phyloP scores from a whole-genome alignment of 2,329 filamentous ascomycete species.

The Septoria petroselini region DNA sequence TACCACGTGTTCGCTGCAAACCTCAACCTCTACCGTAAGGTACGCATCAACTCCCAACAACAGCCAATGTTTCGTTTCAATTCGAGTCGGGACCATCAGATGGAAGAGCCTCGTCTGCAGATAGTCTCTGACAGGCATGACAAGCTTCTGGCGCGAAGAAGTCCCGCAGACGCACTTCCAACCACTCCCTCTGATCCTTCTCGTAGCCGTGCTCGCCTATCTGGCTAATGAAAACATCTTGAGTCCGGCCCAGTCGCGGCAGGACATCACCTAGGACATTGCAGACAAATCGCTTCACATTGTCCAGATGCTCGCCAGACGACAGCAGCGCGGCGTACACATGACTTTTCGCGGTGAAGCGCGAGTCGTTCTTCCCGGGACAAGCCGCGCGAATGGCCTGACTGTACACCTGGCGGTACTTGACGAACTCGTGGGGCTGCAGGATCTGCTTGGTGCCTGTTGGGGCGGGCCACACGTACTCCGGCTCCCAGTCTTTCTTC shows the following conservation, averaged over 20 bases:
- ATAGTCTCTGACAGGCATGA: not conserved
- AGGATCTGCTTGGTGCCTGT: slow-evolving; percentile 3
- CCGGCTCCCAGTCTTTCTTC: slow-evolving; percentile 18
- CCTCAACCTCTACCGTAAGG: too few relatives aligned
- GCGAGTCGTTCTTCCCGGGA: slow-evolving; percentile 10
- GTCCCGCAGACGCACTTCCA: slow-evolving; percentile 13
- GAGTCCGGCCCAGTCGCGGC: slow-evolving; percentile 10
- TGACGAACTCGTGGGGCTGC: slow-evolving; percentile 18
- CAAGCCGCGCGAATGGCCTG: slow-evolving; percentile 20
- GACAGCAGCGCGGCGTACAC: slow-evolving; percentile 19
- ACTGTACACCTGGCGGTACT: slow-evolving; percentile 21
- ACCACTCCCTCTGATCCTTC: slow-evolving; percentile 18
- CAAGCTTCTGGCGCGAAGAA: slow-evolving; percentile 19
- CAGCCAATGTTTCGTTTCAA: not conserved
- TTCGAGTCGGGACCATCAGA: not conserved
- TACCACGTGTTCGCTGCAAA: too few relatives aligned
- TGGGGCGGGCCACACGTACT: slow-evolving; percentile 18
- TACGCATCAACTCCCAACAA: too few relatives aligned
- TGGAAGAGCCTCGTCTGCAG: not conserved
- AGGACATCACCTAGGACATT: slow-evolving; percentile 22
- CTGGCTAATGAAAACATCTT: slow-evolving; percentile 10
- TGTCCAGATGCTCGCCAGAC: slow-evolving; percentile 18
- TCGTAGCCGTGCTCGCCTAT: slow-evolving; percentile 17
- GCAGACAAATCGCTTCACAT: slow-evolving; percentile 18
- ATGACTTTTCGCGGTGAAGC: slow-evolving; percentile 24